These are phyloP conservation scores for Platanthera guangdongensis DNA, from an alignment of 106 monocot genomes.

Conservation along the genomic window DNA sequence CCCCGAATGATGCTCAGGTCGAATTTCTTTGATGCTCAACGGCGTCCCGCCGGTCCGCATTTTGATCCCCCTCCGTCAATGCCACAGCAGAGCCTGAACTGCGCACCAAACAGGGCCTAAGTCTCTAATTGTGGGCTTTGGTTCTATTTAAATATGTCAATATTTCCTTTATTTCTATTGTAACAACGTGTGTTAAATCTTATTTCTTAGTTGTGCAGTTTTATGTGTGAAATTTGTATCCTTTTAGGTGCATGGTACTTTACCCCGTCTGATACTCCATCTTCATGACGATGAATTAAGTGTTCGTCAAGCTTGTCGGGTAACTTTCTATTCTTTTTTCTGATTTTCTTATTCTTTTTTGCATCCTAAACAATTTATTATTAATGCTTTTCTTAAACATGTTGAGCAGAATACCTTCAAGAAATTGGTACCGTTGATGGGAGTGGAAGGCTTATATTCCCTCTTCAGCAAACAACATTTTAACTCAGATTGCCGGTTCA, in stretches of 20 bases:
- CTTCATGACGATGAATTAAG: conserved; percentile 75
- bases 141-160: neutral
- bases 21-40: too few relatives aligned
- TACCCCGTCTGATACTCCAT: conserved; percentile 88
- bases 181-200: neutral
- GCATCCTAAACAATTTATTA: conserved; percentile 2
- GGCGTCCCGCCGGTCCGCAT: too few relatives aligned
- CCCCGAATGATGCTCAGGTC: too few relatives aligned
- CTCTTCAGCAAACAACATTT: conserved; percentile 57
- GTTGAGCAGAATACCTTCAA: conserved; percentile 53
- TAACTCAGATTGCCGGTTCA: conserved; percentile 71
- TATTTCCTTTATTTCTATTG: neutral
- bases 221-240: neutral
- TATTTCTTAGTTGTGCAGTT: neutral
- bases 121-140: too few relatives aligned
- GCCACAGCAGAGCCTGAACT: too few relatives aligned
- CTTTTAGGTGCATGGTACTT: conserved; percentile 60
- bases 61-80: too few relatives aligned
- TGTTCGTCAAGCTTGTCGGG: conserved; percentile 91
- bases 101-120: too few relatives aligned
- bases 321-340: conserved; percentile 16
- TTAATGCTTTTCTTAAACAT: neutral
- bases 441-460: conserved; percentile 45
- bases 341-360: neutral
- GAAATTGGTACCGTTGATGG: conserved; percentile 59